phyloP scores from a whole-genome alignment of 164 flowering plant species.

The Pachysandra terminalis region DNA sequence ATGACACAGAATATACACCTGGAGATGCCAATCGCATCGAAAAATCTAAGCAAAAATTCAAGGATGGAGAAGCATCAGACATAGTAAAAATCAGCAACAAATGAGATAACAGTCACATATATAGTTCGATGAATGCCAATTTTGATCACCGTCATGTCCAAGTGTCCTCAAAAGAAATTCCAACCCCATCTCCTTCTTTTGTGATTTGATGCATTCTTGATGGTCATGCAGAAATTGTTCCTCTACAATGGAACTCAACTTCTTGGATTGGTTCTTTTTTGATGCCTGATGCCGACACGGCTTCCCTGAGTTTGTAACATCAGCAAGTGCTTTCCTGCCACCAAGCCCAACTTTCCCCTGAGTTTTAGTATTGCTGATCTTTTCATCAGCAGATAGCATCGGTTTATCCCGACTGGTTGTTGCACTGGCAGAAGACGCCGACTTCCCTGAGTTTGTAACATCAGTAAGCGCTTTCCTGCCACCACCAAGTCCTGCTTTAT shows the following conservation, averaged over 20 bases:
- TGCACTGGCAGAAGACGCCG: no score
- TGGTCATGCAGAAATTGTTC: slow-evolving; percentile 66
- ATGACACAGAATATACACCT: not conserved
- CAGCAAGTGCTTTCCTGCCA: slow-evolving; percentile 50
- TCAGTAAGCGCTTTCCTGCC: no score
- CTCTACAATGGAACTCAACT: slow-evolving; percentile 25
- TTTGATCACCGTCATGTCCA: slow-evolving; percentile 44
- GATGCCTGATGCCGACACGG: slow-evolving; percentile 23
- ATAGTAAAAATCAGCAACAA: not conserved
- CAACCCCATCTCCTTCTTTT: slow-evolving; percentile 26
- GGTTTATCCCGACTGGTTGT: no score
- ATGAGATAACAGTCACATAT: no score
- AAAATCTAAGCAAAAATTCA: slow-evolving; percentile 3
- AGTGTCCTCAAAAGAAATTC: slow-evolving; percentile 35
- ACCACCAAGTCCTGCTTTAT: slow-evolving; percentile 34
- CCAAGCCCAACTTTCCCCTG: no score
- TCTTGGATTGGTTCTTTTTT: slow-evolving; percentile 27
- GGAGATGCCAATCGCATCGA: slow-evolving; percentile 7
- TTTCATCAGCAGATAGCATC: no score
- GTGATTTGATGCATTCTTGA: slow-evolving; percentile 49
- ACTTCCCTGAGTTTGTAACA: no score
- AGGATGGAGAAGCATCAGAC: not conserved
- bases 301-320: no score
- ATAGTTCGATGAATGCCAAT: not conserved
- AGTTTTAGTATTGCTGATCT: no score